Percentiles rank a stretch among this genome's conserved stretches.
Conservation (phyloP, 2,329 filamentous ascomycete genomes). For the Dactylellina sp. region DNA sequence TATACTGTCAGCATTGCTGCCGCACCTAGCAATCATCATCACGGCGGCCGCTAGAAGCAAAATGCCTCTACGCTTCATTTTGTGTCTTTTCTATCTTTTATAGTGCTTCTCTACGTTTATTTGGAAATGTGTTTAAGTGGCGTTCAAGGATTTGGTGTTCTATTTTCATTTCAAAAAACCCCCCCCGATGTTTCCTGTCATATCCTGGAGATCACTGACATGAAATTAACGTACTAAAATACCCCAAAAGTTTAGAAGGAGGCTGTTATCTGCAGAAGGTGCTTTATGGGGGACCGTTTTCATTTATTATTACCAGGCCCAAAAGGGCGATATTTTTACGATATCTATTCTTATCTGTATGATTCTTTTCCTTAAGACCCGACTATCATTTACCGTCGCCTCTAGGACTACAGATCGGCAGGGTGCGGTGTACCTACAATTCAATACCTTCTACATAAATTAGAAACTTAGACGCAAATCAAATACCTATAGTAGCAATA, state of each 20-base stretch:
- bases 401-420: neutral
- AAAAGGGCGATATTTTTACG: neutral
- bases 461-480: constrained; percentile 10
- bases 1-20: constrained; percentile 53
- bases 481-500: constrained; percentile 20
- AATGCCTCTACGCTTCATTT: neutral
- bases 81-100: constrained; percentile 17
- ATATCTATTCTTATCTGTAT: constrained; percentile 8
- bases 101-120: constrained; percentile 18
- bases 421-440: neutral
- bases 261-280: constrained; percentile 14
- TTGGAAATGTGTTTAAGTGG: constrained; percentile 19
- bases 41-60: neutral
- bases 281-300: constrained; percentile 12
- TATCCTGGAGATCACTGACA: constrained; percentile 53
- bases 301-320: constrained; percentile 1
- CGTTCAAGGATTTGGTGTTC: constrained; percentile 41
- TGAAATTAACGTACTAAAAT: constrained; percentile 12
- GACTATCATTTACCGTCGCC: neutral
- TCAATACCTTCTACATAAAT: constrained; percentile 24
- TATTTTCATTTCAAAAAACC: constrained; percentile 18
- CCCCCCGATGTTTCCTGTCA: constrained; percentile 7
- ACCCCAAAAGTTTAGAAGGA: constrained; percentile 37
- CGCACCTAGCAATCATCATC: constrained; percentile 1
- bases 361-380: constrained; percentile 9